A percentile compares a stretch with the other conserved stretches of the same genome.
Evolutionary conservation across 2,329 filamentous ascomycete species (phyloP).

Genomic region (Monosporascus sp.): DNA sequence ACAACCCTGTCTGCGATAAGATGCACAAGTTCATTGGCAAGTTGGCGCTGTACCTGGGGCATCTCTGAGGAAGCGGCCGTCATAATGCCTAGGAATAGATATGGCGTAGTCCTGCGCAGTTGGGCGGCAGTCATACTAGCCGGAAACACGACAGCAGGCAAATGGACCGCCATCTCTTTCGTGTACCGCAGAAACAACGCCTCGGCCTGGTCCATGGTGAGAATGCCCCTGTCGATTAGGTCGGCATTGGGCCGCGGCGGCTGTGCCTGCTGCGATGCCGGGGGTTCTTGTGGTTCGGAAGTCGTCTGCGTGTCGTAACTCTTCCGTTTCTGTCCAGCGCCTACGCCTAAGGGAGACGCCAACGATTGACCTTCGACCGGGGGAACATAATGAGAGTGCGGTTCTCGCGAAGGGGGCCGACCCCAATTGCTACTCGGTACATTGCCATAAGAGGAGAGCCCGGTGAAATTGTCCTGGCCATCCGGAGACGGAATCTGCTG

Average conservation of each 20-base stretch:
- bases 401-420: slow-evolving; percentile 12
- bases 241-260: slow-evolving; percentile 33
- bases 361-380: slow-evolving; percentile 11
- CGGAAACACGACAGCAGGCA: slow-evolving; percentile 59
- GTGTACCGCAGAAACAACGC: slow-evolving; percentile 55
- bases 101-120: slow-evolving; percentile 54
- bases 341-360: slow-evolving; percentile 7
- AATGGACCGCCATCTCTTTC: slow-evolving; percentile 53
- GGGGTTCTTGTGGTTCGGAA: slow-evolving; percentile 15
- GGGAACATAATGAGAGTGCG: slow-evolving; percentile 8
- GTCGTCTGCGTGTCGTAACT: slow-evolving; percentile 21
- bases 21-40: slow-evolving; percentile 67
- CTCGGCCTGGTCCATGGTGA: slow-evolving; percentile 50
- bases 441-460: background rate
- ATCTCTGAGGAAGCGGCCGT: slow-evolving; percentile 58
- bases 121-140: slow-evolving; percentile 47
- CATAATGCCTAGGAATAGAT: slow-evolving; percentile 67
- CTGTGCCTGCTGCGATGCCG: slow-evolving; percentile 10
- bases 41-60: slow-evolving; percentile 49
- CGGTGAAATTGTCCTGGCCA: slow-evolving; percentile 11
- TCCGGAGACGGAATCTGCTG: slow-evolving; percentile 6
- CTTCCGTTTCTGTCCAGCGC: slow-evolving; percentile 38
- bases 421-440: slow-evolving; percentile 17
- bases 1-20: slow-evolving; percentile 70
- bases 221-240: slow-evolving; percentile 53